These are phyloP conservation scores for Solanum corneliomulleri DNA, from an alignment of 257 asterid genomes.

Conservation along the genomic window DNA sequence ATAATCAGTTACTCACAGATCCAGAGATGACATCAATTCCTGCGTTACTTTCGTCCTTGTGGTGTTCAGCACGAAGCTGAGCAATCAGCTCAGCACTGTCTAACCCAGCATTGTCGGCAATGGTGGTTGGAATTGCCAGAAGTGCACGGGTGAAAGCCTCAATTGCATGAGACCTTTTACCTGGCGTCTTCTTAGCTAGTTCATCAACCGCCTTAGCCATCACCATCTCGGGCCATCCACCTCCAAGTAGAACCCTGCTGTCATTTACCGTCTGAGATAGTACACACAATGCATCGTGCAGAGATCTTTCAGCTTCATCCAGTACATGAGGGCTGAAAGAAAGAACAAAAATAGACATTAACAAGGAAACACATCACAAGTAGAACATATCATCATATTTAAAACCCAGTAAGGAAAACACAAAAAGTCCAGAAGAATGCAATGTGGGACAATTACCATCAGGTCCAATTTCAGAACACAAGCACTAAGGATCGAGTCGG, in stretches of 20 bases:
- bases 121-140: constrained; percentile 76
- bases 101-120: constrained; percentile 95
- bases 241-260: constrained; percentile 85
- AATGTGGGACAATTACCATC: not conserved
- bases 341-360: not conserved
- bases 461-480: not conserved
- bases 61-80: constrained; percentile 95
- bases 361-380: not conserved
- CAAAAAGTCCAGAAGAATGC: not conserved
- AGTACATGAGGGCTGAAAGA: constrained; percentile 70
- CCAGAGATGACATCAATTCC: constrained; percentile 95
- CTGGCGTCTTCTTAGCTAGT: constrained; percentile 83
- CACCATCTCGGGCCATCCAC: constrained; percentile 99
- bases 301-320: constrained; percentile 97
- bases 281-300: constrained; percentile 93
- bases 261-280: constrained; percentile 89
- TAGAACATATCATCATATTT: not conserved
- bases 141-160: constrained; percentile 94
- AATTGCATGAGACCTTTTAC: constrained; percentile 84
- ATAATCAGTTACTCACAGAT: constrained; percentile 40
- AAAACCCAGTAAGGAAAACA: not conserved
- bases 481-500: not conserved
- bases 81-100: constrained; percentile 94
- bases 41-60: constrained; percentile 61
- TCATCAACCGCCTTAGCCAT: constrained; percentile 97